phyloP scores from a whole-genome alignment of 83 land plant species.

The Thuja plicata region DNA sequence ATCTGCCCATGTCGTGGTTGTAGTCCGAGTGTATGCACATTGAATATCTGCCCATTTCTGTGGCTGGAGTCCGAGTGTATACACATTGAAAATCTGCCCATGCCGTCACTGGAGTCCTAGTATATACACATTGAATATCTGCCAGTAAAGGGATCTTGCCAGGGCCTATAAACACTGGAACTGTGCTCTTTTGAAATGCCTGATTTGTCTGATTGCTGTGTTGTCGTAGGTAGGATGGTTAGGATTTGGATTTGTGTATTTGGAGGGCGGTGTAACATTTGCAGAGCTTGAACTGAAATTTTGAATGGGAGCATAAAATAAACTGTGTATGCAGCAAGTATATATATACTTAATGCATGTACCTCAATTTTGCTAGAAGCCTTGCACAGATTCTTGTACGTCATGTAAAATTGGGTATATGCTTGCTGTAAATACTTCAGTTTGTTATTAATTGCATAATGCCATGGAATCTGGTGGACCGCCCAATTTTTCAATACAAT shows the following conservation, averaged over 20 bases:
- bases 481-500: background rate
- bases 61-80: no score
- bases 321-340: no score
- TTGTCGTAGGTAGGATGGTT: background rate
- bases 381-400: background rate
- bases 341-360: background rate
- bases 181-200: background rate
- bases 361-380: background rate
- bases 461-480: background rate
- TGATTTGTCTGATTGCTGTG: background rate
- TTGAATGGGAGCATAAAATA: background rate
- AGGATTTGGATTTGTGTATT: background rate
- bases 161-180: background rate
- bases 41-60: no score
- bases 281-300: background rate
- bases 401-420: background rate
- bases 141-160: background rate
- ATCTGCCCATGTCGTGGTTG: no score
- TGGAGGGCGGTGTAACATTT: background rate
- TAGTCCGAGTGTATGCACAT: no score
- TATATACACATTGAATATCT: background rate
- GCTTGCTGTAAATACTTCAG: background rate
- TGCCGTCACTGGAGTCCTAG: no score
- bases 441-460: background rate
- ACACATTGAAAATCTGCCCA: no score